These are phyloP conservation scores for Pleurotus cornucopiae DNA, from an alignment of 768 basidiomycete genomes.

Conservation along the genomic window DNA sequence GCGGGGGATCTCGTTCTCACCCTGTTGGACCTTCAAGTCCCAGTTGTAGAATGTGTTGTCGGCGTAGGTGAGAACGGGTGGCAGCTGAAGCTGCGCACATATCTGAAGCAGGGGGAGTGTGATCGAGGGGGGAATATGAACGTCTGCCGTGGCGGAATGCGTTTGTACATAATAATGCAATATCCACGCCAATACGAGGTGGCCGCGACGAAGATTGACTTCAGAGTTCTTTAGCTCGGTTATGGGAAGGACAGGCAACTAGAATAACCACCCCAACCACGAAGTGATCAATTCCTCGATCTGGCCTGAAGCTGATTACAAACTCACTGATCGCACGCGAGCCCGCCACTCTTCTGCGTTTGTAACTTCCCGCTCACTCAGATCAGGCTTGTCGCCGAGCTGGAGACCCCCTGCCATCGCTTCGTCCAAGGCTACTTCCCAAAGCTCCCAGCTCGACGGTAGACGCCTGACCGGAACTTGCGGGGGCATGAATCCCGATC, in stretches of 20 bases:
- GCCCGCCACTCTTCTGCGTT: constrained; percentile 51
- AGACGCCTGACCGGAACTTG: constrained; percentile 64
- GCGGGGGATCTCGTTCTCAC: constrained; percentile 31
- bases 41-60: constrained; percentile 94
- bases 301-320: constrained; percentile 1
- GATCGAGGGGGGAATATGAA: constrained; percentile 70
- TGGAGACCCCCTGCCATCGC: constrained; percentile 48
- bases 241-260: constrained; percentile 55
- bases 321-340: constrained; percentile 43
- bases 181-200: constrained; percentile 72
- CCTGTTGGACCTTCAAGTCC: constrained; percentile 35
- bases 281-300: constrained; percentile 7
- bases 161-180: constrained; percentile 81
- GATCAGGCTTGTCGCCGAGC: constrained; percentile 51
- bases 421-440: constrained; percentile 61
- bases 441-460: constrained; percentile 58
- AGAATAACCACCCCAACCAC: neutral
- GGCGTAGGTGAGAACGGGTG: constrained; percentile 88
- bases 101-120: constrained; percentile 76
- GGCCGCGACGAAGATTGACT: constrained; percentile 64
- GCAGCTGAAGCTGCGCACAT: constrained; percentile 69
- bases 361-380: constrained; percentile 34
- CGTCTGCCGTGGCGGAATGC: constrained; percentile 40
- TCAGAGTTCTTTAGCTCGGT: constrained; percentile 45
- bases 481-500: constrained; percentile 90